Evolutionary conservation across 345 rosid genomes (phyloP), one percentile per base, ranked within the genome.

Genomic region (Trapa incisa): DNA sequence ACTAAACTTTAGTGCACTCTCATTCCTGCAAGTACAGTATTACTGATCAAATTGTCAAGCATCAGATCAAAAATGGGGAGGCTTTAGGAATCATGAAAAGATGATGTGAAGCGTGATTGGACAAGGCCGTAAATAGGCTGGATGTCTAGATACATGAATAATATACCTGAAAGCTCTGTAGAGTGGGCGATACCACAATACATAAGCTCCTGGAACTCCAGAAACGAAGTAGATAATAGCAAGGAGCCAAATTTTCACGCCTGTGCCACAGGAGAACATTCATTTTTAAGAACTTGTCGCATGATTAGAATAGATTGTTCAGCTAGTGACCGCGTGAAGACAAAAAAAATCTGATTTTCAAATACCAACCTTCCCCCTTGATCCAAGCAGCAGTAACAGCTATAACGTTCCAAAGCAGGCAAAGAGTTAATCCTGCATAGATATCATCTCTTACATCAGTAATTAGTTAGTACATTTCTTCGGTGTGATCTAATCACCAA

Each of bases 161-260:
- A 38, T 54, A 64, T 71, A 94, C 97, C 96, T 87, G 75, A 83
- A 95, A 56, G 96, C 96, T 58, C 93, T 91, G 79, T 91, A 95
- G 47, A 95, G 91, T 50, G 97, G 99, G 22, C 96, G 96, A 76
- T 91, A 95, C 97, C 99, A 95, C 79, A 84, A 68, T 54, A 87
- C 84, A 74, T 95, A 91, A 74, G 81, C 99, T 73, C 98, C 98
- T 2, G 99, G 99, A 65, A 86, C 98, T 74, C 99, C 96, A 0
- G 90, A 54, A 79, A 91, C 80, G 87, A 95, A 91, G 91, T 86
- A 95, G 80, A 91, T 95, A 33, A 95, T 6, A 16, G 98, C 84
- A 65, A 95, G 96, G 78, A 95, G 86, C 99, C 99, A 95, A 75
- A 91, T 87, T 64, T 75, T 91, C 72, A 86, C 96, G 63, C 86